Evolutionary conservation across 1,284 basidiomycete genomes (phyloP).

Genomic region (Ustilago cynodontis): DNA sequence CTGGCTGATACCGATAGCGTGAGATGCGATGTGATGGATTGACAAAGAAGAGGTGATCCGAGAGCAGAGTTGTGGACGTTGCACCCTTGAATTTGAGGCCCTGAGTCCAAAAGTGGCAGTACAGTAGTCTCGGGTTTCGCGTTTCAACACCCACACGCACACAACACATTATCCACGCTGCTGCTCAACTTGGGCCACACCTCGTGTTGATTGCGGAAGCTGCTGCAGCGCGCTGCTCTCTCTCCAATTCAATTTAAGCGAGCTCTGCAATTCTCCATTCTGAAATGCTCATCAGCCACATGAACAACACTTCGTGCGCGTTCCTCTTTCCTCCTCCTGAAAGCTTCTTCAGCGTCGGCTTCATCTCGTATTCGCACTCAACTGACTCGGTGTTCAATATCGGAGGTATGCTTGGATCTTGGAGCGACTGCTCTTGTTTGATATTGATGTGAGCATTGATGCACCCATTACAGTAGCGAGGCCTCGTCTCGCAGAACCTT

Average conservation of each 20-base stretch:
- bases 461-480: not conserved
- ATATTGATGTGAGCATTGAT: no score
- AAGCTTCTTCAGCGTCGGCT: not conserved
- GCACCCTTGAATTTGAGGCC: constrained; percentile 9
- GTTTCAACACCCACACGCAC: no score
- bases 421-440: not conserved
- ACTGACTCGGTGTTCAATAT: no score
- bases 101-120: constrained; percentile 2
- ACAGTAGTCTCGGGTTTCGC: not conserved
- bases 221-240: not conserved
- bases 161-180: not conserved
- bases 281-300: not conserved
- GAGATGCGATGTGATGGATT: not conserved
- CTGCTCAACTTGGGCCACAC: not conserved
- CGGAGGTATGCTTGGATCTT: not conserved
- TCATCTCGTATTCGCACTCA: not conserved
- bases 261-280: not conserved
- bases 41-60: not conserved
- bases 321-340: not conserved
- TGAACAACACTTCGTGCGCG: not conserved
- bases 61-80: constrained; percentile 1
- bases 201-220: not conserved
- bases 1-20: not conserved
- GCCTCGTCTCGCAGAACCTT: constrained; percentile 1
- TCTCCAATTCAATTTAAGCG: not conserved